Evolutionary conservation across 305 asterid genomes (phyloP), one percentile per base, ranked within the genome.

Genomic region (Fraxinus floribunda): DNA sequence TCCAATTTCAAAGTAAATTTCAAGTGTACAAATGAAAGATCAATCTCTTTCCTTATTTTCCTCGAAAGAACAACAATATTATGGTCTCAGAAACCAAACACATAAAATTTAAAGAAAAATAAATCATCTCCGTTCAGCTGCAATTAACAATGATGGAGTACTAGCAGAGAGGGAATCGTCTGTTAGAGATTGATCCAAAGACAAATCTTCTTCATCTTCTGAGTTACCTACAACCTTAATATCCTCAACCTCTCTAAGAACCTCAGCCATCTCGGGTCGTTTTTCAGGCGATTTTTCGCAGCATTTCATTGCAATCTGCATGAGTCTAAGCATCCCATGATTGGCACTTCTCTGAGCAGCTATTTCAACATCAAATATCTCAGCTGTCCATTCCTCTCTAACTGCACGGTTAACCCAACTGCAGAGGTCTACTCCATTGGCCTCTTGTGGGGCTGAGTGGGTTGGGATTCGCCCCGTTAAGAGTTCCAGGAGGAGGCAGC

Each of bases 381-480:
- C 98, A 60, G 94, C 98, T 46, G 98, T 92, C 98, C 98, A 94
- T 78, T 94, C 98, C 88, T 94, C 98, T 85, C 98, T 88, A 57
- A 94, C 96, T 0, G 97, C 98, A 5, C 97, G 90, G 82, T 94
- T 90, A 20, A 90, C 98, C 96, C 98, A 94, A 49, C 89, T 77
- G 87, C 94, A 89, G 0, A 94, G 92, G 35, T 92, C 98, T 5
- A 91, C 91, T 2, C 90, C 93, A 22, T 81, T 85, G 26, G 81
- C 78, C 22, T 86, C 91, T 78, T 85, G 83, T 32, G 91, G 86
- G 11, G 93, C 94, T 16, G 91, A 88, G 76, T 87, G 86, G 39
- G 84, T 32, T 0, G 97, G 80, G 11, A 88, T 18, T 75, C 86
- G 85, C 26, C 97, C 97, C 3, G 98, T 90, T 15, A 94, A 84